Percentiles rank a stretch among this genome's conserved stretches.
These are phyloP conservation scores for Hypsizygus ulmarius DNA, from an alignment of 1,284 basidiomycete genomes.

Conservation along the genomic window DNA sequence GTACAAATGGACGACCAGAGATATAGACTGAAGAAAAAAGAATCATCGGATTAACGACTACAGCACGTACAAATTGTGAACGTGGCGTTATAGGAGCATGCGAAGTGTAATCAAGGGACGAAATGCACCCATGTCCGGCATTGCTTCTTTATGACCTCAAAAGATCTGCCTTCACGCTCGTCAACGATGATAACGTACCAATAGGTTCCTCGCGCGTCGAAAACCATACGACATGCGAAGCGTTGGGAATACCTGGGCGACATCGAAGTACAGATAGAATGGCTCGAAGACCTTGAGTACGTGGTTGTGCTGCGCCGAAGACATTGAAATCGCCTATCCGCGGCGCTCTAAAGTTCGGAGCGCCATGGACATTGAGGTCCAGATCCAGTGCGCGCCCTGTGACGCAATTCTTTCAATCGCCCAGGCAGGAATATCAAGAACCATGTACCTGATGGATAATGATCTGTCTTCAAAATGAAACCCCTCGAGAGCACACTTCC, in stretches of 20 bases:
- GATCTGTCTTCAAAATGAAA: slow-evolving; percentile 92
- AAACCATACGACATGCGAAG: slow-evolving; percentile 80
- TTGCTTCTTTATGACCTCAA: background rate
- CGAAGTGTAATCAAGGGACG: slow-evolving; percentile 5
- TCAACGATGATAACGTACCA: slow-evolving; percentile 41
- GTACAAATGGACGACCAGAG: slow-evolving; percentile 91
- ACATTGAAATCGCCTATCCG: slow-evolving; percentile 79
- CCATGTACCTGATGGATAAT: slow-evolving; percentile 77
- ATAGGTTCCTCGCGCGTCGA: slow-evolving; percentile 84
- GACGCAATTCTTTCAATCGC: background rate
- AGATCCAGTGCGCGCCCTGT: slow-evolving; percentile 84
- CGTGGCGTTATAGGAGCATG: background rate
- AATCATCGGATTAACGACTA: slow-evolving; percentile 17
- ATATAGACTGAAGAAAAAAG: slow-evolving; percentile 68
- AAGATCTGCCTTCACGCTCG: background rate
- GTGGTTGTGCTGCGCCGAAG: slow-evolving; percentile 93
- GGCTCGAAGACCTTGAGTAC: slow-evolving; percentile 88
- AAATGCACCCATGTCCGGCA: background rate
- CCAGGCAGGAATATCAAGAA: background rate
- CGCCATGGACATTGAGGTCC: slow-evolving; percentile 91
- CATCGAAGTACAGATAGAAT: slow-evolving; percentile 88
- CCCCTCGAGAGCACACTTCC: slow-evolving; percentile 90
- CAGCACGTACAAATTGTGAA: slow-evolving; percentile 1
- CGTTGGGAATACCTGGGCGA: slow-evolving; percentile 59
- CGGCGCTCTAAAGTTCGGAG: slow-evolving; percentile 92